Base-by-base conservation (phyloP, 2,329 filamentous ascomycete genomes). In the Cytospora piceicola region DNA sequence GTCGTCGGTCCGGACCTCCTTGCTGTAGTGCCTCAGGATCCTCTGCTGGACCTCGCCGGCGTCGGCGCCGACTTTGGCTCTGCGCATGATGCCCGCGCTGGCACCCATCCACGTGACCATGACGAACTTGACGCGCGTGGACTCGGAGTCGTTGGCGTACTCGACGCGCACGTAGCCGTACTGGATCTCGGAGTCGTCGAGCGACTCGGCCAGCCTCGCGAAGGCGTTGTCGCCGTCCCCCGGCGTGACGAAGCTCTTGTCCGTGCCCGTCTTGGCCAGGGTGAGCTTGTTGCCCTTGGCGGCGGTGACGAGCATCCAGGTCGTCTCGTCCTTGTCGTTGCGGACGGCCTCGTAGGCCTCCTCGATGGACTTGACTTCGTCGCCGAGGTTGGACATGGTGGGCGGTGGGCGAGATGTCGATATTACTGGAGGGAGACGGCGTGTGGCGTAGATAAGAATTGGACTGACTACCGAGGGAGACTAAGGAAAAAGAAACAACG, bases 81-180 rank as follows among this genome's bases (percentile, higher is more conserved):
- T 90, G 70, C 88, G 83, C 88, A 91, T 90, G 65, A 90, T 83
- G 77, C 85, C 86, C 1, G 87, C 88, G 67, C 78, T 75, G 75
- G 84, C 81, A 74, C 88, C 88, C 75, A 90, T 89, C 88, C 88
- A 91, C 69, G 90, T 82, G 36, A 90, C 78, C 58, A 91, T 81
- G 58, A 80, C 83, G 73, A 91, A 91, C 78, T 91, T 91, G 73
- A 90, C 85, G 46, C 89, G 81, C 73, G 80, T 88, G 77, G 82
- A 86, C 80, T 91, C 89, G 69, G 85, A 85, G 75, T 91, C 88
- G 78, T 90, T 91, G 74, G 88, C 88, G 75, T 91, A 87, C 79
- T 90, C 87, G 75, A 89, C 79, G 34, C 87, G 85, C 71, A 81
- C 84, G 78, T 90, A 90, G 63, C 81, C 88, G 78, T 90, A 90